Evolutionary conservation across 371 early-diverging fungal genomes (phyloP).

Genomic region (Vittaforma corneae): DNA sequence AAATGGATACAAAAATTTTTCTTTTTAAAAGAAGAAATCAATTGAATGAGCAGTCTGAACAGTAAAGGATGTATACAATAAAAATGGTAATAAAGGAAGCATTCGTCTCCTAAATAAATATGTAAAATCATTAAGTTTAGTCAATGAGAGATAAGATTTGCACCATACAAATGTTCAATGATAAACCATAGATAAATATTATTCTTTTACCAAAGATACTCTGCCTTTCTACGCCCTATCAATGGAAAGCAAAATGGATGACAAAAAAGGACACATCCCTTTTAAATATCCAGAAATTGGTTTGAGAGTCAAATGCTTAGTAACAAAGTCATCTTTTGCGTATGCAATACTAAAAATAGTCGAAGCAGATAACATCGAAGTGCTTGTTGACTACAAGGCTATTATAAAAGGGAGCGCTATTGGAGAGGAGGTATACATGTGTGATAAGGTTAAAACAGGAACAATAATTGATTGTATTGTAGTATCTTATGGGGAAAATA

Average conservation of each 20-base stretch:
- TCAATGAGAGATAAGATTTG: too few relatives aligned
- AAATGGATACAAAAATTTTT: not conserved
- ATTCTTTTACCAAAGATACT: too few relatives aligned
- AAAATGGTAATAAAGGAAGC: too few relatives aligned
- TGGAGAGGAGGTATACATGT: constrained; percentile 7
- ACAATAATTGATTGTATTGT: constrained; percentile 21
- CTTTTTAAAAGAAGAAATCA: not conserved
- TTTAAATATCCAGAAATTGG: constrained; percentile 26
- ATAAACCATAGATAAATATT: too few relatives aligned
- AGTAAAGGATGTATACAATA: too few relatives aligned
- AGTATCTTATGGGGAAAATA: constrained; percentile 18
- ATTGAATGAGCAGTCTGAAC: too few relatives aligned
- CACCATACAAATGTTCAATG: too few relatives aligned
- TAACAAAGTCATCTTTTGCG: constrained; percentile 15
- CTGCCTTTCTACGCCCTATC: too few relatives aligned
- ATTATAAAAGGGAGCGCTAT: constrained; percentile 7
- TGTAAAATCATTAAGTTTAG: too few relatives aligned
- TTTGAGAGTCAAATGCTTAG: constrained; percentile 5
- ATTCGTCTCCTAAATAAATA: too few relatives aligned
- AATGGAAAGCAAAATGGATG: too few relatives aligned
- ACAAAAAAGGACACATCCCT: not conserved
- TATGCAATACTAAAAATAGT: constrained; percentile 17
- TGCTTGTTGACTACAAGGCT: constrained; percentile 14
- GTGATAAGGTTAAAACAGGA: constrained; percentile 16
- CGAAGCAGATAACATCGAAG: constrained; percentile 12